Base-by-base conservation (phyloP, 768 basidiomycete genomes). In the Strobilomyces confusus region DNA sequence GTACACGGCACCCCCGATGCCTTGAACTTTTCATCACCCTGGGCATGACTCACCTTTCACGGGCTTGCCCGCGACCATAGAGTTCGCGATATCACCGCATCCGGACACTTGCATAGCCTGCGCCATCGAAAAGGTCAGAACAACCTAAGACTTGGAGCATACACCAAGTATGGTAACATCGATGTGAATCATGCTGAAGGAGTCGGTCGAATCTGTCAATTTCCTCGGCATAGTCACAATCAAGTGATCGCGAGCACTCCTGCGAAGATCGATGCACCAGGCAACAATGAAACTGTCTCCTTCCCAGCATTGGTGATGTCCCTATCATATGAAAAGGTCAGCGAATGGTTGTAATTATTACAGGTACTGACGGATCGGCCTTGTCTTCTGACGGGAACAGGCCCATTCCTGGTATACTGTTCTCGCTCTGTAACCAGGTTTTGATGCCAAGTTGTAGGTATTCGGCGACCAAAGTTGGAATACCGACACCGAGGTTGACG, bases 1-100 rank as follows among this genome's bases (percentile, higher is more conserved):
- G 69, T 94, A 92, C 91, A 94, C 94, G 14, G 93, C 92, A 49
- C 94, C 93, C 14, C 93, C 93, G 68, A 95, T 93, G 42, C 91
- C 90, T 87, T 68, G 66, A 44, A 19, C 17, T 26, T 38, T 37
- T 46, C 25, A 44, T 94, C 85, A 13, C 34, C 15, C 34, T n/a
- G 15, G 57, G 33, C 55, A 20, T 17, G n/a, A 36, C 51, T 48
- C 49, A n/a, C n/a, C n/a, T n/a, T 88, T 89, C 42, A 91, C 78
- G 70, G 91, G 81, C 73, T 95, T 94, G 17, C 92, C 91, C 6
- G 92, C 94, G 60, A 97, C 91, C 93, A 95, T 97, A 68, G 91
- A 98, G 75, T 95, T 95, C 57, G 94, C 94, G 60, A 98, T 87
- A 68, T 95, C 92, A 48, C 91, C 93, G 2, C 81, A 80, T 55